These are phyloP conservation scores for Globisporangium rhizosaccharum DNA, from an alignment of 352 stramenopile genomes.

Conservation along the genomic window DNA sequence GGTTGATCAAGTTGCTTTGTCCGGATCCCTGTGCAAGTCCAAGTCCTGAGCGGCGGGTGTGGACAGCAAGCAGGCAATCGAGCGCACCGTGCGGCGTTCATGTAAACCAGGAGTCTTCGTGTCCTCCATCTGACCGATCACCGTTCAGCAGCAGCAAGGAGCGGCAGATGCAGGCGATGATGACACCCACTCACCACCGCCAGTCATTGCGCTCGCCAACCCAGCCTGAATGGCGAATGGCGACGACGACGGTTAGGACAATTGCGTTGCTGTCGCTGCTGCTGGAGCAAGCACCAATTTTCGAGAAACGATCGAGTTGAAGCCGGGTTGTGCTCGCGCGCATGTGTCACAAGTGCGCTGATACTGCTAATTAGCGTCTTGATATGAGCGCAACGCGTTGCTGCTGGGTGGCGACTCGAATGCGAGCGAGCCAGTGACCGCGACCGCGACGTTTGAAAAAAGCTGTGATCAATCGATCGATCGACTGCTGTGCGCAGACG, in stretches of 20 bases:
- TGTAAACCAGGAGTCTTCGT: not conserved
- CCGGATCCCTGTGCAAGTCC: no score
- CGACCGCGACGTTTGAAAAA: not conserved
- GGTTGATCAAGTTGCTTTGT: no score
- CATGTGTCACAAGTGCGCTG: not conserved
- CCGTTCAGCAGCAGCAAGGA: no score
- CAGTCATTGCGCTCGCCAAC: no score
- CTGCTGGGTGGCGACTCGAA: not conserved
- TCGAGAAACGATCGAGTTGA: conserved; percentile 1
- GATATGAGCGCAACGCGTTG: not conserved
- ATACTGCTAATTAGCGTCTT: not conserved
- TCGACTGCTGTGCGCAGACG: not conserved
- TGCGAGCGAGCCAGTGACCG: not conserved
- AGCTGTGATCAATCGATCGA: not conserved
- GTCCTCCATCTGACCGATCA: not conserved
- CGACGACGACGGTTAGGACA: no score
- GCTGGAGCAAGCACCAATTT: not conserved
- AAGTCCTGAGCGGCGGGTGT: not conserved
- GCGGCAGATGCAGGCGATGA: no score
- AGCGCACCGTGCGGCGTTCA: not conserved
- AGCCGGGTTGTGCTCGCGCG: not conserved
- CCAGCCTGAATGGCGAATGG: no score
- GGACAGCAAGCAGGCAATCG: not conserved
- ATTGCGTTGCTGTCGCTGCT: no score
- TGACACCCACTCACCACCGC: no score